Conservation (phyloP, 148 eudicot genomes). For the Heliosperma pusillum region DNA sequence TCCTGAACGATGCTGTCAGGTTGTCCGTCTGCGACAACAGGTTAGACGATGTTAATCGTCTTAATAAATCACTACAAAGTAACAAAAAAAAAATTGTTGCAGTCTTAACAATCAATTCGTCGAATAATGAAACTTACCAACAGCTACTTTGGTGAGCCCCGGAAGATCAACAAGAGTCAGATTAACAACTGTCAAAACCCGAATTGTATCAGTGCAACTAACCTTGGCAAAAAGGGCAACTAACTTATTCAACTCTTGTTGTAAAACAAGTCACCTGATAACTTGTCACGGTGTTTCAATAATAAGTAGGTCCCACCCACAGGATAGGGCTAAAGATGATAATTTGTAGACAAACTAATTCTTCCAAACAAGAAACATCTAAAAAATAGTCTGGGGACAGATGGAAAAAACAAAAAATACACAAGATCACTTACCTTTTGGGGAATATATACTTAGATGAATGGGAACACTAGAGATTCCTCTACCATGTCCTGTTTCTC, state of each 20-base stretch:
- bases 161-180: constrained; percentile 97
- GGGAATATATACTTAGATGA: constrained; percentile 91
- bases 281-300: background rate
- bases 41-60: background rate
- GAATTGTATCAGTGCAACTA: constrained; percentile 15
- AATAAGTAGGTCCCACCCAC: background rate
- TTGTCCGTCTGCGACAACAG: constrained; percentile 61
- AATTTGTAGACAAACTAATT: background rate
- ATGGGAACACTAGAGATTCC: constrained; percentile 93
- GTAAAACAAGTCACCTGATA: background rate
- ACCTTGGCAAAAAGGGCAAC: background rate
- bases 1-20: constrained; percentile 42
- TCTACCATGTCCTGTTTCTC: constrained; percentile 89
- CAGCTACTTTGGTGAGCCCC: constrained; percentile 96
- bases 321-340: background rate
- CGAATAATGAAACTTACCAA: constrained; percentile 53
- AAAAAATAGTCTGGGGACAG: background rate
- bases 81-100: background rate
- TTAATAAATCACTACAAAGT: background rate
- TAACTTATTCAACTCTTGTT: background rate
- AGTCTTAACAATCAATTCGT: background rate
- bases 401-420: background rate
- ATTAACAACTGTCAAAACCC: constrained; percentile 77
- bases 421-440: constrained; percentile 50
- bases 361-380: constrained; percentile 7